A percentile compares a stretch with the other conserved stretches of the same genome.
phyloP scores from a whole-genome alignment of 2,329 filamentous ascomycete species.

The Oidium heveae region DNA sequence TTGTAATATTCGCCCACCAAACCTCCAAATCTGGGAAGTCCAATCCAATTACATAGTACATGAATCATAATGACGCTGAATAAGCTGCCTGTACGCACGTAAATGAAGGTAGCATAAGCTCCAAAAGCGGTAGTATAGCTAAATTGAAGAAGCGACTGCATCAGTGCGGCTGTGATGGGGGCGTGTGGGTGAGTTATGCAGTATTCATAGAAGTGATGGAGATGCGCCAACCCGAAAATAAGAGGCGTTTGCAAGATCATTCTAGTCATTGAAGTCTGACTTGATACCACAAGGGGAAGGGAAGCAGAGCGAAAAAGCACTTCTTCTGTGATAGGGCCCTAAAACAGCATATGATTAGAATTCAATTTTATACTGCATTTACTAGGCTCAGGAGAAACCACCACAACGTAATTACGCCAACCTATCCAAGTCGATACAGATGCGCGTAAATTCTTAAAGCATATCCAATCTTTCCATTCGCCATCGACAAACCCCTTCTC shows the following conservation, averaged over 20 bases:
- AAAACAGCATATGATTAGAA: not conserved
- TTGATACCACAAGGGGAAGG: conserved; percentile 56
- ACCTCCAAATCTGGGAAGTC: conserved; percentile 69
- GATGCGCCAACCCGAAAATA: conserved; percentile 77
- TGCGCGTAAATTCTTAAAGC: conserved; percentile 27
- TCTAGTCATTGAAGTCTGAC: conserved; percentile 21
- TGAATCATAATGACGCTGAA: conserved; percentile 54
- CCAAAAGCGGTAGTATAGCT: conserved; percentile 82
- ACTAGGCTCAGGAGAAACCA: conserved; percentile 20
- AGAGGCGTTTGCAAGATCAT: conserved; percentile 67
- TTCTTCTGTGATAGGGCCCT: conserved; percentile 77
- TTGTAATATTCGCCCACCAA: conserved; percentile 11
- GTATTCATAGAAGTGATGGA: conserved; percentile 94
- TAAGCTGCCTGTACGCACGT: conserved; percentile 61
- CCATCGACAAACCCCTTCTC: conserved; percentile 52
- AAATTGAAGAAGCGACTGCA: conserved; percentile 62
- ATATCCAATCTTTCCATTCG: conserved; percentile 38
- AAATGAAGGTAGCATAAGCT: conserved; percentile 76
- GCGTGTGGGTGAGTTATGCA: conserved; percentile 52
- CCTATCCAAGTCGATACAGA: conserved; percentile 49
- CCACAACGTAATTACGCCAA: conserved; percentile 71
- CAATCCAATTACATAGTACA: conserved; percentile 79
- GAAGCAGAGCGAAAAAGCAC: conserved; percentile 76
- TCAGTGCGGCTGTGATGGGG: conserved; percentile 32
- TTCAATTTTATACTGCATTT: not conserved